Evolutionary conservation across 2,329 filamentous ascomycete species (phyloP), one percentile per base, ranked within the genome.

Genomic region (Xylaria sp.): DNA sequence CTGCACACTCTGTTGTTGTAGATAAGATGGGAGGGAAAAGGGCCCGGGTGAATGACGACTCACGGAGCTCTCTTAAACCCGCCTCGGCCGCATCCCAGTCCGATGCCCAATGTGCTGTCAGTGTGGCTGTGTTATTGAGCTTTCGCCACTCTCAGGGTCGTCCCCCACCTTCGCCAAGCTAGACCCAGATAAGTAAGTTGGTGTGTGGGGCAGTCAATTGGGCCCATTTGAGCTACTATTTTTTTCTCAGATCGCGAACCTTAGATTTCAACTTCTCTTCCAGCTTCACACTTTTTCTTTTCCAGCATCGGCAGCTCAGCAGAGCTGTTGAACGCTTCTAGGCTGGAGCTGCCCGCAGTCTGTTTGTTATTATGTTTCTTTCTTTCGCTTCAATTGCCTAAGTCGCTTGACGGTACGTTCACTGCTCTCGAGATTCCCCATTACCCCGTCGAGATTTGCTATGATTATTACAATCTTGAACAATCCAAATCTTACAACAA

Each of bases 401-500:
- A 12, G 10, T 41, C 7, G 2, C 13, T 31, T 23, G 56, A 18
- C 28, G 37, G 55, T 64, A 67, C 67, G 62, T 66, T 12, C 37
- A 46, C 31, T 44, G 23, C 46, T 37, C 25, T 39, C 15, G 10
- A 28, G 50, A 37, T 57, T 60, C 46, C 48, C 39, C 61, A 10
- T 48, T 15, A 15, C 41, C 31, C 58, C 18, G 56, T 67, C 52
- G 23, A 61, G 57, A 67, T 70, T 79, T 82, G 78, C 81, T 73
- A 74, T 84, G 83, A 85, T 81, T 83, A 85, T 20, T 12, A 78
- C 71, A 75, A 74, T 79, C 59, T 67, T 80, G 85, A 88, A 88
- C 86, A 89, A 89, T 89, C 87, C 87, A 89, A 89, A 81, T 85
- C 86, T 85, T 86, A 89, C 86, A 80, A 89, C 86, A 80, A 77